Percentiles rank a stretch among this genome's conserved stretches.
Conservation (phyloP, 2,329 filamentous ascomycete species). For the Sordariomycetes sp. region DNA sequence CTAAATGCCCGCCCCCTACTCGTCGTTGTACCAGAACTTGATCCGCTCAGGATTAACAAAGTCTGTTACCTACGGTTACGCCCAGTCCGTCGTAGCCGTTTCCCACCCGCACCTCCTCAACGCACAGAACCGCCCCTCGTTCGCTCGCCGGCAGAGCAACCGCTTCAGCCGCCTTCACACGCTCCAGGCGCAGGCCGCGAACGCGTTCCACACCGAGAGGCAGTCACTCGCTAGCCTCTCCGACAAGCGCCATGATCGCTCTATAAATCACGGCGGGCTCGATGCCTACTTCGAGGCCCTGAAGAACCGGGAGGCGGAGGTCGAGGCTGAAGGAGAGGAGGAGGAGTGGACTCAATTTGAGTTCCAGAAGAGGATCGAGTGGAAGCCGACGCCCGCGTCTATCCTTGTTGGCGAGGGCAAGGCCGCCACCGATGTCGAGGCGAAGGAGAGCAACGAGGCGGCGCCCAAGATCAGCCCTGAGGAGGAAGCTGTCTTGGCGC, state of each 20-base stretch:
- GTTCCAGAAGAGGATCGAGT: constrained; percentile 78
- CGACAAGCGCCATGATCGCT: constrained; percentile 41
- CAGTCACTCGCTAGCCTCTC: constrained; percentile 30
- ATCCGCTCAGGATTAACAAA: constrained; percentile 92
- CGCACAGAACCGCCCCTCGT: constrained; percentile 54
- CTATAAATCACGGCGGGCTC: constrained; percentile 46
- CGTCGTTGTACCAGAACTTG: constrained; percentile 61
- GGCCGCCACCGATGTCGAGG: constrained; percentile 26
- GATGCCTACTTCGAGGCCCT: constrained; percentile 88
- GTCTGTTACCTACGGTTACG: constrained; percentile 95
- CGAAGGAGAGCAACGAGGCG: constrained; percentile 18
- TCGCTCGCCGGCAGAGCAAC: constrained; percentile 42
- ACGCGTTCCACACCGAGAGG: constrained; percentile 56
- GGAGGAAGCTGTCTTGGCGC: constrained; percentile 50
- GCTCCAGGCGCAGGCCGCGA: constrained; percentile 54
- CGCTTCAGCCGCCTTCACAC: constrained; percentile 39
- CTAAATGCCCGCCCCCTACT: constrained; percentile 83
- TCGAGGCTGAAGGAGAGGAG: constrained; percentile 39
- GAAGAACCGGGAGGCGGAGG: constrained; percentile 63
- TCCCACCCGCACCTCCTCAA: constrained; percentile 69
- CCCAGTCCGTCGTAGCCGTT: constrained; percentile 91
- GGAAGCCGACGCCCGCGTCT: constrained; percentile 53
- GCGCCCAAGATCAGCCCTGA: constrained; percentile 15
- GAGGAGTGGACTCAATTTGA: constrained; percentile 88
- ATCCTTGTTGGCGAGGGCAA: constrained; percentile 49